Conservation (phyloP, 1,284 basidiomycete genomes). For the Cutaneotrichosporon spelunceum region DNA sequence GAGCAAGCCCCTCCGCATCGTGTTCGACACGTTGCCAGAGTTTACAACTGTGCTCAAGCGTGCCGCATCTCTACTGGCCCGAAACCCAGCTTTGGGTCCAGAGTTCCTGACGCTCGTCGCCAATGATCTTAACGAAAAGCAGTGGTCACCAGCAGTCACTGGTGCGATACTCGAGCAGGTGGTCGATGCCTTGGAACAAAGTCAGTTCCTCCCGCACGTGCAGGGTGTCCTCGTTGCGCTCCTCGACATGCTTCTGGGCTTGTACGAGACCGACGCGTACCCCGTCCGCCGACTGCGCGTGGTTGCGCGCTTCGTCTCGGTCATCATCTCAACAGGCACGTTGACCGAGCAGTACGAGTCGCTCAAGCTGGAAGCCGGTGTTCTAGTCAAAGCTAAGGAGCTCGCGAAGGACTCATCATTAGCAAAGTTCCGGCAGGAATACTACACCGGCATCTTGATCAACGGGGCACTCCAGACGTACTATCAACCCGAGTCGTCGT, state of each 20-base stretch:
- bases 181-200: slow-evolving; percentile 27
- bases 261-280: slow-evolving; percentile 32
- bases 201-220: slow-evolving; percentile 29
- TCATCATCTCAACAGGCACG: slow-evolving; percentile 27
- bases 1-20: neutral
- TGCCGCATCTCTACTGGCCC: slow-evolving; percentile 14
- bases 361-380: slow-evolving; percentile 5
- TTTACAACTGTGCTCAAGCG: slow-evolving; percentile 20
- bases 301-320: slow-evolving; percentile 14
- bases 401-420: slow-evolving; percentile 26
- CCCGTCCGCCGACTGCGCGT: slow-evolving; percentile 37
- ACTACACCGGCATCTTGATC: slow-evolving; percentile 27
- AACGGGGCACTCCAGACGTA: slow-evolving; percentile 34
- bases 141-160: slow-evolving; percentile 7
- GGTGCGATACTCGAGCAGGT: slow-evolving; percentile 35
- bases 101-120: slow-evolving; percentile 15
- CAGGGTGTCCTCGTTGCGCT: slow-evolving; percentile 28
- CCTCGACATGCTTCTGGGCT: slow-evolving; percentile 26
- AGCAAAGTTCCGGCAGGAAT: slow-evolving; percentile 26
- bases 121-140: slow-evolving; percentile 1
- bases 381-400: slow-evolving; percentile 8
- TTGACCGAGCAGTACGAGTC: slow-evolving; percentile 25
- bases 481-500: slow-evolving; percentile 26
- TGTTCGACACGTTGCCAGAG: slow-evolving; percentile 20
- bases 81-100: slow-evolving; percentile 6